phyloP scores from a whole-genome alignment of 2,329 filamentous ascomycete species.

The Blastomyces silverae region DNA sequence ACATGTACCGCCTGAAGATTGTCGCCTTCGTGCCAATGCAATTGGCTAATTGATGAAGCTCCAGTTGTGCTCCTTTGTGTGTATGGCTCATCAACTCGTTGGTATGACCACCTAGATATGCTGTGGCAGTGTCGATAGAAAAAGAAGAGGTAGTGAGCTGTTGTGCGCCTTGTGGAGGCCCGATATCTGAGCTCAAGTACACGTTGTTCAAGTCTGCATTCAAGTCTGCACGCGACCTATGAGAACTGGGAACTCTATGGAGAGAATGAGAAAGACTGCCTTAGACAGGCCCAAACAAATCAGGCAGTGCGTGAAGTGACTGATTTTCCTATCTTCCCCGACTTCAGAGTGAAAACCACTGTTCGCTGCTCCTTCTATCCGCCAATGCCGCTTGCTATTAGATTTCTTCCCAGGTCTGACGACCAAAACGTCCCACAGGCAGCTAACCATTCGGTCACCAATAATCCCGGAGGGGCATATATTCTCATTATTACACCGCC shows the following conservation, averaged over 20 bases:
- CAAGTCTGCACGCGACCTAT: background rate
- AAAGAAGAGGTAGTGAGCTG: background rate
- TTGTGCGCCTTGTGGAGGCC: background rate
- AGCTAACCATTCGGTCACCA: background rate
- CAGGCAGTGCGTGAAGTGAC: background rate
- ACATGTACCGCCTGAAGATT: background rate
- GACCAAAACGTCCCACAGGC: background rate
- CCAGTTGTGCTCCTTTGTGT: too few relatives aligned
- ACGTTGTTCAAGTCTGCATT: too few relatives aligned
- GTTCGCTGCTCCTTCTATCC: background rate
- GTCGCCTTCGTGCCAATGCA: background rate
- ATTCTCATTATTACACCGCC: background rate
- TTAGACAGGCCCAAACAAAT: background rate
- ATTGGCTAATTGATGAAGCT: background rate
- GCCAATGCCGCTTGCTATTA: background rate
- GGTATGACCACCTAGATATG: background rate
- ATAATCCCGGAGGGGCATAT: background rate
- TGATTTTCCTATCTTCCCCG: background rate
- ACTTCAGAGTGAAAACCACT: background rate
- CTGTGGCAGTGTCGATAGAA: background rate
- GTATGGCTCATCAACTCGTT: background rate
- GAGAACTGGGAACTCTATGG: too few relatives aligned
- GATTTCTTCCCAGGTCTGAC: background rate
- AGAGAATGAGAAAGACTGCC: background rate
- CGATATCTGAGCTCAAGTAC: background rate